Evolutionary conservation across 441 rosid species (phyloP).

Genomic region (Eruca vesicaria): DNA sequence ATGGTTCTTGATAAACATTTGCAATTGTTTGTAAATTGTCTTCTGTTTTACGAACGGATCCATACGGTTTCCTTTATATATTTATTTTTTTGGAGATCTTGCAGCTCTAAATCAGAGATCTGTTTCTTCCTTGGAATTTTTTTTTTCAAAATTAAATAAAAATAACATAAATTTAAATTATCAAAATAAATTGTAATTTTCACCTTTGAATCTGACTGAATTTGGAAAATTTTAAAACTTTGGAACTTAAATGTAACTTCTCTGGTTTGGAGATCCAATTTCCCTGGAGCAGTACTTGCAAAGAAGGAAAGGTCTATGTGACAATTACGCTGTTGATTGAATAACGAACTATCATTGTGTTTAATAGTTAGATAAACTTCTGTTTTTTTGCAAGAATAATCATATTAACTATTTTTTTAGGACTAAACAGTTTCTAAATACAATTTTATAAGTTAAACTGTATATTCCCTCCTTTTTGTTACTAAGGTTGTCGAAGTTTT

Average conservation of each 20-base stretch:
- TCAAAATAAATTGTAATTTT: background rate
- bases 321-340: background rate
- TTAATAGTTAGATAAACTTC: background rate
- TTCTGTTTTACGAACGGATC: background rate
- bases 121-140: background rate
- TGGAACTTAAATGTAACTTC: background rate
- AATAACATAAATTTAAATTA: background rate
- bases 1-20: background rate
- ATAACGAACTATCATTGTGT: background rate
- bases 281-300: background rate
- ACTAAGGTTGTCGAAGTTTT: background rate
- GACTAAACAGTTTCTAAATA: background rate
- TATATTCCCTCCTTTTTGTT: background rate
- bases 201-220: background rate
- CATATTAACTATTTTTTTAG: background rate
- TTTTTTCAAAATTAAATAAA: background rate
- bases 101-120: background rate
- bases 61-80: background rate
- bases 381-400: background rate
- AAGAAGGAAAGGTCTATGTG: background rate
- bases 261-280: background rate
- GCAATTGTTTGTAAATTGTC: background rate
- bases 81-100: background rate
- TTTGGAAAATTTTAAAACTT: background rate
- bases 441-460: background rate